Evolutionary conservation across 352 stramenopile genomes (phyloP).

Genomic region (Globisporangium paroecandrum): DNA sequence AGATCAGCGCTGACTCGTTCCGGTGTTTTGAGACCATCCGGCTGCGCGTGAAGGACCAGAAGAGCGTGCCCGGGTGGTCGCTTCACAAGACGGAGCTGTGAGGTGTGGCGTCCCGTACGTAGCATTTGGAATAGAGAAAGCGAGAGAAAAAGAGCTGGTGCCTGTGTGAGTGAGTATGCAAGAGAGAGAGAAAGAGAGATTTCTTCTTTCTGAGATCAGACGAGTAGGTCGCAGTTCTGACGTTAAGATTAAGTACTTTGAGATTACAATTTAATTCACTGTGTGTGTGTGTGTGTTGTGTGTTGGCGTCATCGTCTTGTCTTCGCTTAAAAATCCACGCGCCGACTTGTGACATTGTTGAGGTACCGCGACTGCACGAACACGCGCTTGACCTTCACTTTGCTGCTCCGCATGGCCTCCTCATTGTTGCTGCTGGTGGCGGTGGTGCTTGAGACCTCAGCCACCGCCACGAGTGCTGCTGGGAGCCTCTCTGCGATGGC

Average conservation of each 20-base stretch:
- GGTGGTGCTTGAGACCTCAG: constrained; percentile 9
- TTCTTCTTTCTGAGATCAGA: neutral
- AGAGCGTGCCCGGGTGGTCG: constrained; percentile 79
- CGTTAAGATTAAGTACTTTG: constrained; percentile 11
- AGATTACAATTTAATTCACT: constrained; percentile 11
- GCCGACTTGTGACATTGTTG: constrained; percentile 25
- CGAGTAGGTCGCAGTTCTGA: neutral
- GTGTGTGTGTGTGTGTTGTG: neutral
- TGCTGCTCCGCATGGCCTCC: neutral
- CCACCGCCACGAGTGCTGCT: neutral
- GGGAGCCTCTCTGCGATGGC: constrained; percentile 3
- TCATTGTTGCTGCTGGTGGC: constrained; percentile 1
- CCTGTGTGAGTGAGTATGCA: neutral
- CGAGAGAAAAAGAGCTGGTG: neutral
- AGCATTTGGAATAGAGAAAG: neutral
- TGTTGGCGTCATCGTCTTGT: no score
- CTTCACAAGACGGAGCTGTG: constrained; percentile 49
- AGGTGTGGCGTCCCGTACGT: neutral
- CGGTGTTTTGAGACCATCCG: constrained; percentile 73
- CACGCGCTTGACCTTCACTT: constrained; percentile 33
- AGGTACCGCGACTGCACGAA: constrained; percentile 49
- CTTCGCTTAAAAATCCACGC: constrained; percentile 13
- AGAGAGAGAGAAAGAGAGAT: neutral
- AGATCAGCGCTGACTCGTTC: constrained; percentile 30
- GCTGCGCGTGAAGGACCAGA: constrained; percentile 81